Percentiles rank a stretch among this genome's conserved stretches.
Evolutionary conservation across 805 yeast species (phyloP).

Genomic region (Lachancea fermentati): DNA sequence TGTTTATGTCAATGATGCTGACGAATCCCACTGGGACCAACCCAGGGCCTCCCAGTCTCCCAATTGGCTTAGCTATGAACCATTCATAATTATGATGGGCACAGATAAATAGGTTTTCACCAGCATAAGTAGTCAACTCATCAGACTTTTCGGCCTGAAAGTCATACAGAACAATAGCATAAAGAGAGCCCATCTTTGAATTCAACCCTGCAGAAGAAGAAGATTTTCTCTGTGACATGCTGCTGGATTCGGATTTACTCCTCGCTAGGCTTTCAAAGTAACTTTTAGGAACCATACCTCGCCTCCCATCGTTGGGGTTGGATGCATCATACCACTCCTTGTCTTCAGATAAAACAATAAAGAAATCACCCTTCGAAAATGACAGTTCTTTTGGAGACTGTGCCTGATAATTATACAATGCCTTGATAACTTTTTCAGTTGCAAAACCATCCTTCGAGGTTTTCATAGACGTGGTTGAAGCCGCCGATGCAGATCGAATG

Average conservation of each 20-base stretch:
- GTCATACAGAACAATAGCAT: constrained; percentile 82
- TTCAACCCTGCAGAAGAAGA: constrained; percentile 7
- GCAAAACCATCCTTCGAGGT: constrained; percentile 16
- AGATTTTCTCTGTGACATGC: constrained; percentile 1
- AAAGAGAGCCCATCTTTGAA: constrained; percentile 43
- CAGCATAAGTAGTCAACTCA: constrained; percentile 77
- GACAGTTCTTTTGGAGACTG: constrained; percentile 77
- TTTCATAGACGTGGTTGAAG: constrained; percentile 12
- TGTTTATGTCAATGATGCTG: constrained; percentile 71
- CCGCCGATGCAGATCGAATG: constrained; percentile 17
- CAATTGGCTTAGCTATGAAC: constrained; percentile 96
- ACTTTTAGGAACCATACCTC: constrained; percentile 83
- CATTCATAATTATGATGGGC: constrained; percentile 97
- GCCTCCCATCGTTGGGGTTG: constrained; percentile 70
- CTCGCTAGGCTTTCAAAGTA: constrained; percentile 76
- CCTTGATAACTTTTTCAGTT: constrained; percentile 81
- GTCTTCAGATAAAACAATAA: constrained; percentile 65
- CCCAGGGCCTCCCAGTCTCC: constrained; percentile 95
- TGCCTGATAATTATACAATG: constrained; percentile 69
- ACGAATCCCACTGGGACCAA: constrained; percentile 89
- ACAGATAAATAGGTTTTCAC: constrained; percentile 86
- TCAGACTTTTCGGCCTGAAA: constrained; percentile 74
- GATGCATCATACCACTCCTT: constrained; percentile 83
- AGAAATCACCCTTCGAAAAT: constrained; percentile 80
- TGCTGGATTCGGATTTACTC: constrained; percentile 27